Evolutionary conservation across 805 yeast species (phyloP), one percentile per base, ranked within the genome.

Genomic region (Wickerhamiella vanderwaltii): DNA sequence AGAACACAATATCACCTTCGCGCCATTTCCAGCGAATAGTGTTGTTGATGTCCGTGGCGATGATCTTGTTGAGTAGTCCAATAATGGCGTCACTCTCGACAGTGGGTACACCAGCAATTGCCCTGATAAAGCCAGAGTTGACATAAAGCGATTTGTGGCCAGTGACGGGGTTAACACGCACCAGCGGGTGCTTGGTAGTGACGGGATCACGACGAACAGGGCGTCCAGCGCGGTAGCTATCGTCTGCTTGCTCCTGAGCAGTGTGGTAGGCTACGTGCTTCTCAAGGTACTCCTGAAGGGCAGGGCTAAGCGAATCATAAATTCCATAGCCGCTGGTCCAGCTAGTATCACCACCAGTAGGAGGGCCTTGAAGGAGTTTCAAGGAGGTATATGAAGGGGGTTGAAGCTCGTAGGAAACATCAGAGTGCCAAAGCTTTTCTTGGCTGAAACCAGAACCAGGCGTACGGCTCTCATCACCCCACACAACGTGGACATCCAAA

Each of bases 11-110:
- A 1, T 85, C 71, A 38, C 71, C 69, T 41, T 77, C 76, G 54
- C 74, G 78, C 81, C 85, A 81, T 42, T 59, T 67, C 35, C 83
- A 82, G 55, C 87, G 71, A 41, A 78, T 64, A 49, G 79, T 83
- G 50, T 78, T 66, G 56, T 78, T 85, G 44, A 69, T 70, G 20
- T 73, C 57, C 48, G 62, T 61, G 40, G 71, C 68, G 29, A 77
- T 64, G 49, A 74, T 75, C 39, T 61, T 58, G 51, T 68, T 67
- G 51, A 80, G 63, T 50, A 77, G 71, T 33, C 68, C 60, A 50
- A 80, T 62, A 46, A 80, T 63, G 23, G 64, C 66, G 41, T 73
- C 75, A 25, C 79, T 72, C 61, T 80, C 88, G 51, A 73, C 78
- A 40, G 69, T 67, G 56, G 80, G 81, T 55, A 79, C 65, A 30